Base-by-base conservation (phyloP, 805 yeast species). In the Teunomyces pallodes region DNA sequence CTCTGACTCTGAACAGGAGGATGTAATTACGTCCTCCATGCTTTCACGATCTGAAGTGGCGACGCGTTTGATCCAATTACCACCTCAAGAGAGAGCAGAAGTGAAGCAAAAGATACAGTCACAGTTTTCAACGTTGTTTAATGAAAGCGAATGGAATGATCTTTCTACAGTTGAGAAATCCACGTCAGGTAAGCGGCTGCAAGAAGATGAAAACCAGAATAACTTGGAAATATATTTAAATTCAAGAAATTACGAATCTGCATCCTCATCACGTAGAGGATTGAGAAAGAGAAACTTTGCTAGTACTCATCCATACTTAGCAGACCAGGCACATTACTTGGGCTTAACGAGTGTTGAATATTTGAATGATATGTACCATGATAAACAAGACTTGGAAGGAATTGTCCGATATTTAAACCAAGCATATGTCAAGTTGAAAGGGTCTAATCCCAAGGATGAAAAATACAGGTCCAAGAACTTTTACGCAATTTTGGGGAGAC, bases 281-380 rank as follows among this genome's bases (percentile, higher is more conserved):
- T 56, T 70, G 12, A 54, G 78, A 3, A 69, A 72, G 52, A 56
- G 78, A 26, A 74, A 68, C 24, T 74, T 74, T 47, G 69, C 78
- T 3, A 68, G 74, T 54, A 61, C 75, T 3, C 75, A 72, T 54
- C 78, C 78, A 0, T 74, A 74, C 51, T 52, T 74, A 26, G 72
- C 75, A 9, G 78, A 74, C 53, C 73, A 70, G 48, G 76, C 76
- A 3, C 74, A 72, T 46, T 74, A 72, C 62, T 58, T 74, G 31
- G 77, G 72, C 3, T 58, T 74, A 10, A 62, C 74, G 4, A 61
- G 66, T 36, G 50, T 60, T 9, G 68, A 65, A 39, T 64, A 66
- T 46, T 55, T 74, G 50, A 72, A 74, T 51, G 73, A 70, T 24
- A 49, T 74, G 45, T 72, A 68, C 54, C 61, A 59, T 31, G 74